phyloP scores from a whole-genome alignment of 371 early-diverging fungal genomes.

The Circinella umbellata region DNA sequence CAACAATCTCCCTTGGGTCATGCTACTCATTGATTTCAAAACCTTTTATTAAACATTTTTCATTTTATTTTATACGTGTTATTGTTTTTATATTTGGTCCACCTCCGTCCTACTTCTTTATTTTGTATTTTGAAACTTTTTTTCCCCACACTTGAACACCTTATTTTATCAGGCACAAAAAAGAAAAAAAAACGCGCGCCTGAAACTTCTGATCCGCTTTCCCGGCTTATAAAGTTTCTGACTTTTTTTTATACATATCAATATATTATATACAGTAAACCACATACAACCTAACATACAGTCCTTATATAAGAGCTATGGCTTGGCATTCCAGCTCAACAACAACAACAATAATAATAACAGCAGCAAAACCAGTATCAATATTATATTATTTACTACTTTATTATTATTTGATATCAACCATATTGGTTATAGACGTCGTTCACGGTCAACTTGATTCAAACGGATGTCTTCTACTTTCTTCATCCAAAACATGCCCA shows the following conservation, averaged over 20 bases:
- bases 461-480: constrained; percentile 29
- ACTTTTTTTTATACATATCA: not conserved
- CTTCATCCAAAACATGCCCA: constrained; percentile 33
- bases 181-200: not conserved
- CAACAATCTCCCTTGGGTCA: not conserved
- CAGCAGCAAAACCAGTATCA: not conserved
- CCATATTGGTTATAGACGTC: not conserved
- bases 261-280: too few species aligned
- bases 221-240: not conserved
- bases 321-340: constrained; percentile 9
- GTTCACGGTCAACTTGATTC: constrained; percentile 12
- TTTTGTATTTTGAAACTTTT: not conserved
- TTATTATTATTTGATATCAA: constrained; percentile 1
- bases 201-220: not conserved
- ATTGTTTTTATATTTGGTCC: not conserved
- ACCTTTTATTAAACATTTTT: not conserved
- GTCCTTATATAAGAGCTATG: constrained; percentile 6
- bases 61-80: not conserved
- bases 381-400: not conserved
- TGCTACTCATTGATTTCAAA: not conserved
- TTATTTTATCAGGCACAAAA: not conserved
- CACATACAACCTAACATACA: too few species aligned
- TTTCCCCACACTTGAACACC: not conserved
- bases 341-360: not conserved
- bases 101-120: not conserved